Base-by-base conservation (phyloP, 169 alveolate genomes). In the Theileria equi region DNA sequence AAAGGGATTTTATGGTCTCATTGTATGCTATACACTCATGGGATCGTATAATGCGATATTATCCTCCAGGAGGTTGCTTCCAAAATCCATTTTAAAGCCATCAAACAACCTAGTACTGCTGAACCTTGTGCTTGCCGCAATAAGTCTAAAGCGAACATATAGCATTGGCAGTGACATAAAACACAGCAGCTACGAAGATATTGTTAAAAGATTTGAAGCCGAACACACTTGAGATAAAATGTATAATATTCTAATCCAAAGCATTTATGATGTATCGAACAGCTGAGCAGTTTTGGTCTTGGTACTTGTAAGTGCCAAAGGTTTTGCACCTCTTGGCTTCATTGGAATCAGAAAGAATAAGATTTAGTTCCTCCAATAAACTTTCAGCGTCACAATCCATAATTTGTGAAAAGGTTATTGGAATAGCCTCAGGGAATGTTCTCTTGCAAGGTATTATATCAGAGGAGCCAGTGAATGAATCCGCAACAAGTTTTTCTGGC, bases 271-370 rank as follows among this genome's bases (percentile, higher is more conserved):
- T 50, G 40, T 66, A 64, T 17, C 80, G n/a, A 1, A 74, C 84
- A 8, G 84, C 84, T n/a, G 54, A 35, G 38, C 84, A 74, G 47
- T 67, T 29, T 19, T 74, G 77, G 19, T 59, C 84, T n/a, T 64
- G 66, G 73, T 40, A 63, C 55, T 74, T 74, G 55, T 64, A 74
- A 19, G 35, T 52, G 5, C 84, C 84, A 23, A 32, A 54, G 11
- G 84, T 74, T 19, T 38, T 74, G 13, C 58, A 13, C 34, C 52
- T 59, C 25, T 41, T 38, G 28, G 32, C 59, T 19, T 60, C 44
- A 5, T 34, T 60, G 10, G 58, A 29, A 5, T 40, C 65, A 28
- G 16, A 43, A 28, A 60, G 29, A 17, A 25, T 26, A 38, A 13
- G 19, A 38, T 17, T n/a, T 5, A 55, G 23, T 32, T 54, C 23